phyloP scores from a whole-genome alignment of 176 grass and related monocot genomes.

The Thalia dealbata region DNA sequence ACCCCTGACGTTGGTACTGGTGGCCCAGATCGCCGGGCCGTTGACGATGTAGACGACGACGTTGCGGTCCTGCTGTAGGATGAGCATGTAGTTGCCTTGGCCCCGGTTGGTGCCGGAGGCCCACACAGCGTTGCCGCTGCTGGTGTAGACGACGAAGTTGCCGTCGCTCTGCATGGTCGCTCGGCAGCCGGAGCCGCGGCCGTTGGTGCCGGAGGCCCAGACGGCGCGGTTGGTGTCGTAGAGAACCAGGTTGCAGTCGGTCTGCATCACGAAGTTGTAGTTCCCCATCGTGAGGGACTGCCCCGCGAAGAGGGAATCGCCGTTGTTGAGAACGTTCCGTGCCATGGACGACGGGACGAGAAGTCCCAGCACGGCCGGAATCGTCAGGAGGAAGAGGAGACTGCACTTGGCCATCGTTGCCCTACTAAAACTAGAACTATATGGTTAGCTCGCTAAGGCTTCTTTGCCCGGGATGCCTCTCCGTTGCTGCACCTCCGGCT shows the following conservation, averaged over 20 bases:
- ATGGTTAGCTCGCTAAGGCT: too few relatives aligned
- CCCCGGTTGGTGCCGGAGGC: neutral
- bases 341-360: conserved; percentile 4
- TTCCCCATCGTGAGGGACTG: conserved; percentile 14
- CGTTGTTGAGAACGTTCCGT: conserved; percentile 2
- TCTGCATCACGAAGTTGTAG: conserved; percentile 19
- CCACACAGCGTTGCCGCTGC: neutral
- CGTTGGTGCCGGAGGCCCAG: conserved; percentile 17
- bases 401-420: neutral
- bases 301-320: conserved; percentile 4
- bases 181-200: neutral
- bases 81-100: neutral
- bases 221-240: conserved; percentile 12
- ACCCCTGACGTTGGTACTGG: neutral
- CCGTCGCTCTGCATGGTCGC: conserved; percentile 4
- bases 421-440: too few relatives aligned
- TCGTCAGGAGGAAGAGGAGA: neutral
- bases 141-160: conserved; percentile 10
- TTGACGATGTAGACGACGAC: conserved; percentile 3
- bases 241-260: conserved; percentile 33
- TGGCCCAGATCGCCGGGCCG: conserved; percentile 10
- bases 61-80: conserved; percentile 5
- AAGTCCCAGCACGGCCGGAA: neutral
- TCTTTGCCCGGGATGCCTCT: too few relatives aligned
- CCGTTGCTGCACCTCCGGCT: too few relatives aligned